Evolutionary conservation across 2,329 filamentous ascomycete species (phyloP), one percentile per base, ranked within the genome.

Genomic region (Xylaria sp.): DNA sequence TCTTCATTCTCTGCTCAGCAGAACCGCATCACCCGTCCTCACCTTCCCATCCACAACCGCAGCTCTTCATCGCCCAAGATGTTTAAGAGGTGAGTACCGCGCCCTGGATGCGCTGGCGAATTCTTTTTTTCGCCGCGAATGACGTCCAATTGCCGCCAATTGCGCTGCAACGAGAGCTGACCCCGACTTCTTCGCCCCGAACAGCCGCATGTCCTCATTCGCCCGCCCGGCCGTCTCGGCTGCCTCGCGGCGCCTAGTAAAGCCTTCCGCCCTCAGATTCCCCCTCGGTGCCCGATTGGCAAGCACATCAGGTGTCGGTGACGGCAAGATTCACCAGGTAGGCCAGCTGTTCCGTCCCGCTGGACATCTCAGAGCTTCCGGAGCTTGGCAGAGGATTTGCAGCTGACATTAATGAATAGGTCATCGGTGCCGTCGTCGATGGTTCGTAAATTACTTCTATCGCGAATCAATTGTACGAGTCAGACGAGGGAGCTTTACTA

Each of bases 351-450:
- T 37, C 9, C 25, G 4, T 28, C 25, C 23, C 25, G 44, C 51
- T 23, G 4, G 50, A 18, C 66, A 51, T 66, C 39, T 51, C 25
- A 55, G 54, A 75, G 72, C 72, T 76, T 59, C 69, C 50, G n/a
- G 51, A 51, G 68, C 51, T 65, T 54, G 51, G 65, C 59, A 61
- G 52, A 9, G 52, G 68, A 76, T 79, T 83, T 78, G 83, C 78
- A 76, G 86, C 82, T 91, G 88, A 84, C 81, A 86, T 18, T 13
- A 46, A 46, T 52, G 18, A 89, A 82, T 86, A 94, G 87, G 94
- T 98, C 84, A 98, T 98, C 87, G 94, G 96, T 92, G 95, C 96
- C 87, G 94, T 98, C 83, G 96, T 98, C 80, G 96, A 98, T 87
- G 94, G 94, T 97, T 88, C 87, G 92, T 88, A 63, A 66, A 70